Evolutionary conservation across 768 basidiomycete genomes (phyloP).

Genomic region (Gyrodon lividus): DNA sequence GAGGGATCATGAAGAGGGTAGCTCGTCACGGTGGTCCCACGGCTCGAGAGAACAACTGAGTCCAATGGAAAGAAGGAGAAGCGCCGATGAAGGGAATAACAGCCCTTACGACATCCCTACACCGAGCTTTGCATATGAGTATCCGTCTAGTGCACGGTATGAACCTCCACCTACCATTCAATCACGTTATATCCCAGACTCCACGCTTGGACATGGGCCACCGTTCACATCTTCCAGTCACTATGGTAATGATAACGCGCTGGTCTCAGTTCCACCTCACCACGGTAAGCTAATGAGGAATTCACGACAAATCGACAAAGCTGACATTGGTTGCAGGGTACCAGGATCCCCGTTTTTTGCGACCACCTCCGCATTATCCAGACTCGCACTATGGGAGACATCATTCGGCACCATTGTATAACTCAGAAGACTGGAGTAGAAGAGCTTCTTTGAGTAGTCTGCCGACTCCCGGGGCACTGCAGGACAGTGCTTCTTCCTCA

Average conservation of each 20-base stretch:
- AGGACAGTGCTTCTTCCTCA: slow-evolving; percentile 18
- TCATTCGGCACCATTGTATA: slow-evolving; percentile 24
- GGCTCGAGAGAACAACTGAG: slow-evolving; percentile 9
- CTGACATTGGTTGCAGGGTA: slow-evolving; percentile 18
- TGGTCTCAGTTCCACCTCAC: slow-evolving; percentile 8
- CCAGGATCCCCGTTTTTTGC: slow-evolving; percentile 18
- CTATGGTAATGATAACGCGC: slow-evolving; percentile 12
- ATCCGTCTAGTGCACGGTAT: slow-evolving; percentile 21
- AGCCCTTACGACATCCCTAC: slow-evolving; percentile 14
- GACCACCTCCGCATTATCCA: slow-evolving; percentile 10
- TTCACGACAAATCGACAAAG: background rate
- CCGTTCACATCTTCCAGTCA: slow-evolving; percentile 6
- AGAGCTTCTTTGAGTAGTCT: slow-evolving; percentile 21
- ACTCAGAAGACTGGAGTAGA: slow-evolving; percentile 24
- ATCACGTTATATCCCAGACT: slow-evolving; percentile 5
- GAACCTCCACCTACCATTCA: slow-evolving; percentile 11
- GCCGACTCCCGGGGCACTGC: slow-evolving; percentile 7
- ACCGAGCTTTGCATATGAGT: slow-evolving; percentile 24
- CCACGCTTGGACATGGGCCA: background rate
- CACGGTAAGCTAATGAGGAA: slow-evolving; percentile 18
- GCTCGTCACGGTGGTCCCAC: slow-evolving; percentile 34
- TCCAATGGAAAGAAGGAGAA: slow-evolving; percentile 15
- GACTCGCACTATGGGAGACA: slow-evolving; percentile 26
- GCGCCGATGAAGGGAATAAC: slow-evolving; percentile 14
- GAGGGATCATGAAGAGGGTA: slow-evolving; percentile 48